Base-by-base conservation (phyloP, 352 stramenopile genomes). In the Pythium scleroteichum region DNA sequence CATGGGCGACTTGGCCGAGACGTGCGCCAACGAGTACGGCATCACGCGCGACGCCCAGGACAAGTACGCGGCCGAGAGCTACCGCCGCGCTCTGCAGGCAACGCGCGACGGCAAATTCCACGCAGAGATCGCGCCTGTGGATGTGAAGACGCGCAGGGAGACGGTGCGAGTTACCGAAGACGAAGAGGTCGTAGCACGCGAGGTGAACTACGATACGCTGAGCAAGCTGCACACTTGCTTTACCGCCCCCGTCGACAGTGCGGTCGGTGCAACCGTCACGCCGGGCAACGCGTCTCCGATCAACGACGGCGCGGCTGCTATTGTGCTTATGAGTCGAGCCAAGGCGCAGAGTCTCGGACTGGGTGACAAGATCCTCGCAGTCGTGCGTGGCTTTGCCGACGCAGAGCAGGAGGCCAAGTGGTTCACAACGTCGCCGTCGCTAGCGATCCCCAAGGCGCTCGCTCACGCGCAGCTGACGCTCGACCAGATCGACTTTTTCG, bases 1-100 rank as follows among this genome's bases (percentile, higher is more conserved):
- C 38, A 99, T 99, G 97, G 96, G 97, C 35, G 88, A 90, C 32
- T 98, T 96, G 62, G 96, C 81, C 17, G 96, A 99, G 65, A 87
- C 88, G 58, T 98, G 94, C 68, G 91, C 95, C 9, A 56, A 59
- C 4, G 78, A 95, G 24, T 90, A 94, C 65, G 59, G 68, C 32
- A 82, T 98, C 55, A 81, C 80, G 1, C 75, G 97, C 51, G 93
- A 97, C 59, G 90, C 91, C 13, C 96, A 99, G 71, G 97, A 99
- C 76, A 71, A 49, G 5, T 98, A 91, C 69, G 94, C 96, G 0
- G 82, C 92, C 3, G 80, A 97, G 71, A 96, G 79, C 64, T 99
- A 99, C 70, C 78, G 75, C 32, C 82, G 96, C 49, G 85, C 96
- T 33, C 68, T 71, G 12, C 54, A 71, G 10, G 73, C 75, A 3